Percentiles rank a stretch among this genome's conserved stretches.
These are phyloP conservation scores for Sophora flavescens DNA, from an alignment of 306 rosid species.

Conservation along the genomic window DNA sequence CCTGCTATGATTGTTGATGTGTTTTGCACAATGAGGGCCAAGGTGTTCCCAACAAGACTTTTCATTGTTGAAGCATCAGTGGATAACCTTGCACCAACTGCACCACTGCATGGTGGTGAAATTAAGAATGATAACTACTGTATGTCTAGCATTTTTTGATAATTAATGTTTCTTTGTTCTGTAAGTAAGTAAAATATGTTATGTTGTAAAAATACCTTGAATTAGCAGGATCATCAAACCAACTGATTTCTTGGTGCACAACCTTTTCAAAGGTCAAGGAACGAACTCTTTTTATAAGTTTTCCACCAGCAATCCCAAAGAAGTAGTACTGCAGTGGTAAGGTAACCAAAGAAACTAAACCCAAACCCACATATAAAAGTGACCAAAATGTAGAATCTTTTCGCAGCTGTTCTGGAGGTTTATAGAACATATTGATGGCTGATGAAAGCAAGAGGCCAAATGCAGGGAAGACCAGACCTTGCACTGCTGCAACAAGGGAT, in stretches of 20 bases:
- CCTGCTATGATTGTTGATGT: conserved; percentile 65
- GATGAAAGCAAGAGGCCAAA: conserved; percentile 81
- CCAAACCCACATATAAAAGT: conserved; percentile 66
- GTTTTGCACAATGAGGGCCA: conserved; percentile 78
- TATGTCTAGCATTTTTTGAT: background rate
- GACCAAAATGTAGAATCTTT: conserved; percentile 77
- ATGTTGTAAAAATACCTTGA: conserved; percentile 63
- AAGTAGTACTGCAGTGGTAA: conserved; percentile 63
- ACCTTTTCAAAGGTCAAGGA: conserved; percentile 76
- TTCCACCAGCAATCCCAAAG: conserved; percentile 89
- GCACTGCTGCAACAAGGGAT: conserved; percentile 64
- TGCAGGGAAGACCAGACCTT: conserved; percentile 74
- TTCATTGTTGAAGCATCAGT: conserved; percentile 79
- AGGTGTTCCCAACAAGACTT: conserved; percentile 82
- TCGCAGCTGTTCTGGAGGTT: conserved; percentile 60
- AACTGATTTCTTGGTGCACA: conserved; percentile 83
- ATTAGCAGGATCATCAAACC: conserved; percentile 92
- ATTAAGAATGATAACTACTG: no score
- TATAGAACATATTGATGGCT: conserved; percentile 65
- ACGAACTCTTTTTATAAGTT: conserved; percentile 74
- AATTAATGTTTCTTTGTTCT: background rate
- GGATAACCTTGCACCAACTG: conserved; percentile 87
- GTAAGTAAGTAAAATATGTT: background rate
- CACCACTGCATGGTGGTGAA: conserved; percentile 68
- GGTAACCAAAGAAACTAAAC: conserved; percentile 46